A percentile compares a stretch with the other conserved stretches of the same genome.
These are phyloP conservation scores for Pythium angustatum DNA, from an alignment of 352 stramenopile genomes.

Conservation along the genomic window DNA sequence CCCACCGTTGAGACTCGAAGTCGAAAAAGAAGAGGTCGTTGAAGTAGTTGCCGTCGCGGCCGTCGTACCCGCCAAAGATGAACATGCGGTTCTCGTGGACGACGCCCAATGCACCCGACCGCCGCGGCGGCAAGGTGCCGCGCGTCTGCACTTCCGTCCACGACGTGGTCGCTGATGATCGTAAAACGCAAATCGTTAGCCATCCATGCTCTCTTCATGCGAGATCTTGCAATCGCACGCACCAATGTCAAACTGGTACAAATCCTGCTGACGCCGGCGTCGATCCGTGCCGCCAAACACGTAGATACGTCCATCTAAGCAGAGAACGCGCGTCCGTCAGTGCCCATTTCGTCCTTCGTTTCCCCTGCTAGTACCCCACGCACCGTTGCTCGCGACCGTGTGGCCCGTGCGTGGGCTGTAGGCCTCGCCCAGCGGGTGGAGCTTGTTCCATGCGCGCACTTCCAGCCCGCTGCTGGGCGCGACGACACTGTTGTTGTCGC, in stretches of 20 bases:
- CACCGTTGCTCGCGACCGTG: constrained; percentile 79
- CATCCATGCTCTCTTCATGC: neutral
- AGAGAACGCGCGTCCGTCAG: neutral
- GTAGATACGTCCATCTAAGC: constrained; percentile 67
- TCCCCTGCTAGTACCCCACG: neutral
- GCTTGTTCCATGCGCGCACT: constrained; percentile 74
- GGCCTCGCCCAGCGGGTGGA: constrained; percentile 70
- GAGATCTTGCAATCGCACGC: constrained; percentile 6
- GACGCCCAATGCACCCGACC: constrained; percentile 79
- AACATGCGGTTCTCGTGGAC: constrained; percentile 85
- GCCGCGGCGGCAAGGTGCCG: constrained; percentile 59
- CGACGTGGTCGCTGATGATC: constrained; percentile 36
- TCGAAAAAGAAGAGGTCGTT: constrained; percentile 89
- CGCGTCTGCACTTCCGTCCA: constrained; percentile 79
- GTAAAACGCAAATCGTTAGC: neutral
- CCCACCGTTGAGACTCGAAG: constrained; percentile 70
- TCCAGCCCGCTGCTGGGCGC: constrained; percentile 39
- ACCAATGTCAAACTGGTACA: constrained; percentile 86
- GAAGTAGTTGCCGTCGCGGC: constrained; percentile 88
- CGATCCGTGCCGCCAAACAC: constrained; percentile 88
- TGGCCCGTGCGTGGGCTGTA: constrained; percentile 87
- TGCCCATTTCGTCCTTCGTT: neutral
- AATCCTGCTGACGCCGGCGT: constrained; percentile 75
- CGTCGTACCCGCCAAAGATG: constrained; percentile 90
- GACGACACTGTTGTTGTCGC: constrained; percentile 17